A percentile compares a stretch with the other conserved stretches of the same genome.
Evolutionary conservation across 2,329 filamentous ascomycete genomes (phyloP).

Genomic region (Penicillium sp.): DNA sequence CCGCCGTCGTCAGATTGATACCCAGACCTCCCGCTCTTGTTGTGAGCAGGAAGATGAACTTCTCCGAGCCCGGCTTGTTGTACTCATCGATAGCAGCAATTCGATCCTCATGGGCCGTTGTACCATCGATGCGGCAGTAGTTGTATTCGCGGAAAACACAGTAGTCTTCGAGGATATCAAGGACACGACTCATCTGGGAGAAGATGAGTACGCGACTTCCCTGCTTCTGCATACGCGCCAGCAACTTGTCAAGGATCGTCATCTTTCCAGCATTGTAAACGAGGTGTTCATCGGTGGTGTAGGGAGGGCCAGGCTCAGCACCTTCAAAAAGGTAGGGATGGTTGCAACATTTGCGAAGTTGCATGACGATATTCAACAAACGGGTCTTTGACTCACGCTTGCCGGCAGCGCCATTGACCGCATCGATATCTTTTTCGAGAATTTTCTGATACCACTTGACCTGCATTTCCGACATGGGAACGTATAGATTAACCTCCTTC

Average conservation of each 20-base stretch:
- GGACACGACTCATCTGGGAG: conserved; percentile 94
- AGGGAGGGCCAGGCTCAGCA: conserved; percentile 90
- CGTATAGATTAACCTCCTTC: conserved; percentile 93
- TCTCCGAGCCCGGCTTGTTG: conserved; percentile 90
- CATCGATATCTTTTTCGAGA: conserved; percentile 96
- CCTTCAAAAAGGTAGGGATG: conserved; percentile 97
- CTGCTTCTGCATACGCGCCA: conserved; percentile 71
- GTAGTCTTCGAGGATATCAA: conserved; percentile 97
- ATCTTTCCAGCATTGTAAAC: conserved; percentile 93
- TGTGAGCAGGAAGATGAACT: conserved; percentile 90
- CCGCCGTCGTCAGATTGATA: conserved; percentile 90
- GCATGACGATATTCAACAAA: conserved; percentile 97
- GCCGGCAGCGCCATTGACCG: conserved; percentile 89
- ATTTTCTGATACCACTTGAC: conserved; percentile 99
- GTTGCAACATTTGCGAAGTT: conserved; percentile 96
- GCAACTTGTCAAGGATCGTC: conserved; percentile 86
- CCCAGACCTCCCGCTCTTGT: conserved; percentile 91
- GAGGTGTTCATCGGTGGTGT: conserved; percentile 94
- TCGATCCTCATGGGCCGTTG: conserved; percentile 93
- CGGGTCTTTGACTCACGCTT: conserved; percentile 97
- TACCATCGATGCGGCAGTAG: conserved; percentile 94
- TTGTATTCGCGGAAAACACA: conserved; percentile 91
- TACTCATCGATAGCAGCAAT: conserved; percentile 97
- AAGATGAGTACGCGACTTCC: conserved; percentile 97
- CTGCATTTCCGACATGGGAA: conserved; percentile 99